Base-by-base conservation (phyloP, 177 flowering plant species). In the Vitis hybrid region DNA sequence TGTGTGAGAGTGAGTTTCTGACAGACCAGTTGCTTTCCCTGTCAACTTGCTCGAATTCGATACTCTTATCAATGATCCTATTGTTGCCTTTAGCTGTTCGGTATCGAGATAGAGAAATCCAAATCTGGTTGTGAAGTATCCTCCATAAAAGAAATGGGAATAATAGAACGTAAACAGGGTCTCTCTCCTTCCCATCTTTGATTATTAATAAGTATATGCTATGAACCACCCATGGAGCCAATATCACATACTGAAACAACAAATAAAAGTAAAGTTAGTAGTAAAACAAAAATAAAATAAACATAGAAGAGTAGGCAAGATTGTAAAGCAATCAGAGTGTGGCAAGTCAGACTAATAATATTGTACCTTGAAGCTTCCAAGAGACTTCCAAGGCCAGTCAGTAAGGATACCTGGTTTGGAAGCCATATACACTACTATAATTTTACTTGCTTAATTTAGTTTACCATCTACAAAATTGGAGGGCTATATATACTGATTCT, bases 351-450 rank as follows among this genome's bases (percentile, higher is more conserved):
- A 22, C n/a, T 10, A 55, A 19, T 20, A n/a, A 57, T 20, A 15
- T n/a, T n/a, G 29, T 33, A 86, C 90, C 86, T 86, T 85, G 68
- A 76, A 83, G 64, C 66, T 81, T 56, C 90, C 90, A 20, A 86
- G 86, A n/a, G 73, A 72, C 52, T 70, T 69, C 90, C 90, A 86
- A 67, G 90, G 90, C 90, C 88, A 85, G 20, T 80, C 80, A 1
- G 88, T 85, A 58, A 86, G 80, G n/a, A 80, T 70, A 11, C 90
- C 90, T 16, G 90, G 88, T 55, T 57, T 80, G 5, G 84, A 72
- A 62, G 90, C 90, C 90, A 86, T 86, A 31, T 22, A 22, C 26
- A 22, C 26, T 22, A 1, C 26, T 22, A 22, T 22, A 22, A 22
- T 22, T 2, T 22, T 22, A 22, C 26, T 22, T 22, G 26, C 26